phyloP scores from a whole-genome alignment of 1,284 basidiomycete genomes.

The Cronartium quercuum region DNA sequence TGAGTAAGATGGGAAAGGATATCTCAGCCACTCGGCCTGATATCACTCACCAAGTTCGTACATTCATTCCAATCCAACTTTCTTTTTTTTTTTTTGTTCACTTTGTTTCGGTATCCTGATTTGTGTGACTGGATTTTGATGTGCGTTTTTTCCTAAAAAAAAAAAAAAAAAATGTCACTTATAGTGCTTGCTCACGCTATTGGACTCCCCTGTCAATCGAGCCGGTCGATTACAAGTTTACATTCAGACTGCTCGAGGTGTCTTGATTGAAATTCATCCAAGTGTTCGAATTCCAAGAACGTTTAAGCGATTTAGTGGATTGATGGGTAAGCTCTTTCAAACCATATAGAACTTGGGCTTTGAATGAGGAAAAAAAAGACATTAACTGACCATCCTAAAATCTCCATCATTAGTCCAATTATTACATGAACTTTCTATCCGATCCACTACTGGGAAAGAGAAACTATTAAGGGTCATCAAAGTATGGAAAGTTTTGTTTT shows the following conservation, averaged over 20 bases:
- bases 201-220: slow-evolving; percentile 98
- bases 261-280: slow-evolving; percentile 97
- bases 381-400: background rate
- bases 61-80: slow-evolving; percentile 5
- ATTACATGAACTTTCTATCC: slow-evolving; percentile 88
- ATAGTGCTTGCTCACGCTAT: slow-evolving; percentile 86
- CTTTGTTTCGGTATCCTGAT: background rate
- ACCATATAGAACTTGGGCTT: background rate
- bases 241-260: slow-evolving; percentile 94
- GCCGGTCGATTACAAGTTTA: slow-evolving; percentile 94
- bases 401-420: slow-evolving; percentile 68
- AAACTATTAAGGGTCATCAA: slow-evolving; percentile 96
- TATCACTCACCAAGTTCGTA: slow-evolving; percentile 86
- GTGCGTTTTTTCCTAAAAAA: background rate
- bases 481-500: slow-evolving; percentile 51
- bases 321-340: slow-evolving; percentile 72
- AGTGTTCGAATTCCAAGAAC: slow-evolving; percentile 95
- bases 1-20: slow-evolving; percentile 94
- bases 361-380: background rate
- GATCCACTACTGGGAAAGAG: slow-evolving; percentile 91
- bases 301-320: slow-evolving; percentile 94
- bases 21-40: slow-evolving; percentile 97
- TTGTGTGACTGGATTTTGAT: background rate
- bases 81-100: slow-evolving; percentile 1
- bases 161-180: no score